Evolutionary conservation across 176 grass and related monocot species (phyloP).

Genomic region (Lolium multiflorum): DNA sequence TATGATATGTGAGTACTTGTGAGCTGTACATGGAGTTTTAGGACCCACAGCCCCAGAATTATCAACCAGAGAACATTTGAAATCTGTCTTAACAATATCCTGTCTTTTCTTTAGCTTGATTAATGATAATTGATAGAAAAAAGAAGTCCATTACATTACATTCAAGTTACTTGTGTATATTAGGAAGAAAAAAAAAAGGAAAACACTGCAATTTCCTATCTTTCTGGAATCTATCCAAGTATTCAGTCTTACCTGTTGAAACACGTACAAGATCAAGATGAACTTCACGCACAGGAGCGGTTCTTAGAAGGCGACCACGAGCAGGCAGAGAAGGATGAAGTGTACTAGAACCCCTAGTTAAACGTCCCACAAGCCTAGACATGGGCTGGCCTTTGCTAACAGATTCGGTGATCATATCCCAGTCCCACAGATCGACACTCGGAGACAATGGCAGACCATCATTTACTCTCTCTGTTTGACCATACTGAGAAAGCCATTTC

Average conservation of each 20-base stretch:
- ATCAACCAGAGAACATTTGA: background rate
- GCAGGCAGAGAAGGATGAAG: slow-evolving; percentile 89
- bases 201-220: background rate
- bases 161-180: background rate
- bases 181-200: background rate
- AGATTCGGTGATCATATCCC: slow-evolving; percentile 62
- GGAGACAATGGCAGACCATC: slow-evolving; percentile 46
- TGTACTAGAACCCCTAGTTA: slow-evolving; percentile 64
- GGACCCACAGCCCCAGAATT: slow-evolving; percentile 4
- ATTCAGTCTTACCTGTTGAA: slow-evolving; percentile 68
- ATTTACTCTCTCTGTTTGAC: slow-evolving; percentile 68
- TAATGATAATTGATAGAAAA: background rate
- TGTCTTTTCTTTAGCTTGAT: background rate
- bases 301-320: slow-evolving; percentile 68
- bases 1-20: slow-evolving; percentile 10
- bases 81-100: background rate
- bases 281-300: slow-evolving; percentile 63
- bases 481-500: slow-evolving; percentile 86
- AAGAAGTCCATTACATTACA: background rate
- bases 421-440: slow-evolving; percentile 82
- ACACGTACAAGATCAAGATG: slow-evolving; percentile 88
- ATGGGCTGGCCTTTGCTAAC: slow-evolving; percentile 47
- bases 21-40: slow-evolving; percentile 22
- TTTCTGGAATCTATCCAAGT: background rate
- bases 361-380: slow-evolving; percentile 69